Evolutionary conservation across 352 stramenopile genomes (phyloP).

Genomic region (Phytophthora sp.): DNA sequence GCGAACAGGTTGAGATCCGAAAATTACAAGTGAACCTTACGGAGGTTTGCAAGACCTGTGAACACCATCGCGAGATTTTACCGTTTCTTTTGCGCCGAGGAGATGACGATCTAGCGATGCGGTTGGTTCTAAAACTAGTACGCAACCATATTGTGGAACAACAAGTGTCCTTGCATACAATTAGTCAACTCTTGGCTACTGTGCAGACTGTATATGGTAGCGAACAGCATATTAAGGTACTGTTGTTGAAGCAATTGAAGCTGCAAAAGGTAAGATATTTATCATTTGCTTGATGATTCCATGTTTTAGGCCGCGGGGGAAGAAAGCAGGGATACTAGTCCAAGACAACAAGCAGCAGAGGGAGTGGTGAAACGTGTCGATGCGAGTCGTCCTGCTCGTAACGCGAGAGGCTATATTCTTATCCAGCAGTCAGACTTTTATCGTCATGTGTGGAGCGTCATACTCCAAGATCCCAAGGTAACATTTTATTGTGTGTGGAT

Average conservation of each 20-base stretch:
- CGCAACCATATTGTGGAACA: conserved; percentile 64
- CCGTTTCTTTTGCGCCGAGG: conserved; percentile 69
- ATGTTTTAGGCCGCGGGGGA: no score
- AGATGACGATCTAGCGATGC: conserved; percentile 51
- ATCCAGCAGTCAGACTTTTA: conserved; percentile 71
- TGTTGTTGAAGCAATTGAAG: conserved; percentile 39
- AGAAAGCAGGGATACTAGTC: no score
- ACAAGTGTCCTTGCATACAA: conserved; percentile 33
- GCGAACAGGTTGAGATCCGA: conserved; percentile 58
- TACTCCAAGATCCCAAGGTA: conserved; percentile 54
- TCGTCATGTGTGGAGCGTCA: conserved; percentile 51
- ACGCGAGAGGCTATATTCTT: conserved; percentile 48
- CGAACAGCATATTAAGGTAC: conserved; percentile 37
- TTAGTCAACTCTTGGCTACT: conserved; percentile 41
- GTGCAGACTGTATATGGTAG: conserved; percentile 54
- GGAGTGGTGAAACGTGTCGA: not conserved
- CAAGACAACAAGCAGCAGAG: not conserved
- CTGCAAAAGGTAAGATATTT: no score
- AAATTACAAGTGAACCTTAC: conserved; percentile 73
- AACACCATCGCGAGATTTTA: conserved; percentile 66
- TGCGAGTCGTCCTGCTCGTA: conserved; percentile 26
- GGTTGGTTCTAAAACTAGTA: conserved; percentile 58
- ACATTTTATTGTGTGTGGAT: not conserved
- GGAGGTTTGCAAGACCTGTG: conserved; percentile 62
- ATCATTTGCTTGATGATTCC: no score